Percentiles rank a stretch among this genome's conserved stretches.
Conservation (phyloP, 2,329 filamentous ascomycete species). For the Penicillium sp. region DNA sequence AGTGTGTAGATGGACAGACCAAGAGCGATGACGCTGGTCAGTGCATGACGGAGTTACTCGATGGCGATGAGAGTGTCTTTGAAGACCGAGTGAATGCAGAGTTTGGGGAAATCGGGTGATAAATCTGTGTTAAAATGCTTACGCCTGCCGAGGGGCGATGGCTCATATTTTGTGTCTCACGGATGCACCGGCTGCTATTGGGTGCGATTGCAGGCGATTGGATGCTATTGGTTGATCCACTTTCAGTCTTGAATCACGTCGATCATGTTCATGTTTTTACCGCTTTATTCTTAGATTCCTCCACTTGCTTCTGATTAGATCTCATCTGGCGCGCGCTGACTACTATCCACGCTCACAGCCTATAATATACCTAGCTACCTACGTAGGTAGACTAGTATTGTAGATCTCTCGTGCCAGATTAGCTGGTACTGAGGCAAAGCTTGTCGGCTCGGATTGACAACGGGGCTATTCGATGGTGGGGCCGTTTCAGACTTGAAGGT, state of each 20-base stretch:
- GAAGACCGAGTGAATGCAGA: background rate
- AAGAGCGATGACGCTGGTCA: no score
- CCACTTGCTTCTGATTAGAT: no score
- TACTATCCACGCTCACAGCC: no score
- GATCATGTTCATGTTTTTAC: no score
- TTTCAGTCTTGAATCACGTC: background rate
- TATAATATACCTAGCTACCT: no score
- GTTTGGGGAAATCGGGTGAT: background rate
- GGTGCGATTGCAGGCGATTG: background rate
- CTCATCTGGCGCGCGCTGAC: no score
- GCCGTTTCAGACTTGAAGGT: no score
- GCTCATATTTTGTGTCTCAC: slow-evolving; percentile 12
- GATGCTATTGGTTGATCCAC: slow-evolving; percentile 4
- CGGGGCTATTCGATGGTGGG: background rate
- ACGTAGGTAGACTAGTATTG: no score
- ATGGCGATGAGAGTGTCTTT: no score
- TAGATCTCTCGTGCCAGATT: no score
- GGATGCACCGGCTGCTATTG: background rate
- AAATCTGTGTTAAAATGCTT: slow-evolving; percentile 1
- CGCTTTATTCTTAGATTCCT: no score
- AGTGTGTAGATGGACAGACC: no score
- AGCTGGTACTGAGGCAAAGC: background rate
- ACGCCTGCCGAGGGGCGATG: slow-evolving; percentile 10
- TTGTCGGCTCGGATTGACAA: slow-evolving; percentile 1
- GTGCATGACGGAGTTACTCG: background rate